Base-by-base conservation (phyloP, 108 stramenopile species). In the Thalassiosira profunda region DNA sequence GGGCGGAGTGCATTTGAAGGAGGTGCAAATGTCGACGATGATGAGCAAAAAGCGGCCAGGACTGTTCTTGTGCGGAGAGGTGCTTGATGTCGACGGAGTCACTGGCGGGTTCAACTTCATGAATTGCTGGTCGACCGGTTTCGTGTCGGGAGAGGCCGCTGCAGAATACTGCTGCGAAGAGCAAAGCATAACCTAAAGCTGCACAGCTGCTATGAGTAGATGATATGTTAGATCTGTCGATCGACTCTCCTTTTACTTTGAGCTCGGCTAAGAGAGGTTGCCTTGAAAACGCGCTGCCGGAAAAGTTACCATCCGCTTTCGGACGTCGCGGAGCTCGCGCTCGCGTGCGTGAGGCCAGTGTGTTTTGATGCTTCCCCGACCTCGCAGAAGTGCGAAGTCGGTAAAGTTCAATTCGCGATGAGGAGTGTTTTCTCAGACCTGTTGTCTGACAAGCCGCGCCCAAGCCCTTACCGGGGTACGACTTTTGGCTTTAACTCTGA, bases 21-120 rank as follows among this genome's bases (percentile, higher is more conserved):
- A 88, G 52, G 66, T 97, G 29, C 79, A 89, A 44, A 87, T 97
- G 85, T 80, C 80, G 48, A 86, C 84, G 9, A 91, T 95, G 89
- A 85, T 89, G 63, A 88, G 86, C 58, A 91, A 89, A 57, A 17
- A 36, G 20, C 59, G 55, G 25, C 85, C 85, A 17, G 93, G 93
- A 18, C 57, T 96, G 15, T 88, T 84, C 62, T 71, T 96, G 53
- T 86, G 88, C 45, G 96, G 96, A 30, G 96, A 97, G 43, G 69
- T 97, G 0, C 66, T 97, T 30, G 84, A 97, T 67, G 85, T 97
- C 10, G 96, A 97, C 69, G 96, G 96, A 25, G 84, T 97, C 0
- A 97, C 96, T 10, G 93, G 93, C n/a, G 89, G 89, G 1, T 95
- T 80, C 44, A 97, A 97, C 60, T 97, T 97, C 67, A 83, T 91